Conservation (phyloP, 1,284 basidiomycete genomes). For the Pseudozyma pruni region DNA sequence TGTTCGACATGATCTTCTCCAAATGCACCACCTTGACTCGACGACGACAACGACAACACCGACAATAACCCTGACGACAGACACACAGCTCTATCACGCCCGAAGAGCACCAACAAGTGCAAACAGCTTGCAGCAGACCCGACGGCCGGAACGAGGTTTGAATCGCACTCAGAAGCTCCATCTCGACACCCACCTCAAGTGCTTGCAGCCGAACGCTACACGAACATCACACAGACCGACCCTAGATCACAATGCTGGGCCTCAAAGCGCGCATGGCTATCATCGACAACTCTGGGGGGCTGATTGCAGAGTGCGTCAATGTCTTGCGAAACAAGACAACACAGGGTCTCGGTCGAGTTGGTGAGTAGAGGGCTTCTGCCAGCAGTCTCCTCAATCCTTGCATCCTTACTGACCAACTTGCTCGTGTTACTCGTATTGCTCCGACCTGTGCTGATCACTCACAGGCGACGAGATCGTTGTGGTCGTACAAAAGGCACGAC, state of each 20-base stretch:
- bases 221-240: neutral
- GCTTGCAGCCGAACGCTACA: neutral
- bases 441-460: constrained; percentile 69
- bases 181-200: constrained; percentile 3
- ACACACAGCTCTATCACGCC: neutral
- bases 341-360: constrained; percentile 77
- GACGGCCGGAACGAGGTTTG: neutral
- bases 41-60: too few species aligned
- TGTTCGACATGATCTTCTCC: too few species aligned
- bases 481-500: constrained; percentile 91
- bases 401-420: neutral
- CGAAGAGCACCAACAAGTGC: too few species aligned
- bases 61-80: too few species aligned
- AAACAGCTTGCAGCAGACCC: too few species aligned
- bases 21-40: neutral
- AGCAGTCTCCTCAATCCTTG: too few species aligned
- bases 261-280: constrained; percentile 72
- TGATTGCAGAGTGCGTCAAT: constrained; percentile 96
- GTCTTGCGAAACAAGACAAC: constrained; percentile 91
- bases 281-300: constrained; percentile 98
- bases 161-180: too few species aligned
- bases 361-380: too few species aligned
- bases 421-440: constrained; percentile 71
- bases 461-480: constrained; percentile 95
- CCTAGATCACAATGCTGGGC: constrained; percentile 57